Conservation (phyloP, 2,329 filamentous ascomycete species). For the Alternaria hordeiaustralica region DNA sequence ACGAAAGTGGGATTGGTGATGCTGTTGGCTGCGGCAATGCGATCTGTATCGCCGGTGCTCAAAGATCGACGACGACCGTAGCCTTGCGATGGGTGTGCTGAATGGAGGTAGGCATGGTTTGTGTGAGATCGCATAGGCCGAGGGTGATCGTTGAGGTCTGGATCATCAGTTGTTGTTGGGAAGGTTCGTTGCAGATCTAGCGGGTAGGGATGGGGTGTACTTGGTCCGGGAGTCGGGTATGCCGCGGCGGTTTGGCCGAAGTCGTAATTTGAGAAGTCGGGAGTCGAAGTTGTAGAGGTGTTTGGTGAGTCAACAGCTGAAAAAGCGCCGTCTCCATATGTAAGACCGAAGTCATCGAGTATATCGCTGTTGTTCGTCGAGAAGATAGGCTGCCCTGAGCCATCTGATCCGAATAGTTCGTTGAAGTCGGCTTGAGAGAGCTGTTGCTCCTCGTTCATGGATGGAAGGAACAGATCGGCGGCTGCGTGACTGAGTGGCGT, state of each 20-base stretch:
- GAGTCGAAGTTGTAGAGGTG: slow-evolving; percentile 15
- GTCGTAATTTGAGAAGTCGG: slow-evolving; percentile 17
- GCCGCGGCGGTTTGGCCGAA: slow-evolving; percentile 7
- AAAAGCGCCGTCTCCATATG: not conserved
- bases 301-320: slow-evolving; percentile 5
- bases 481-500: slow-evolving; percentile 3
- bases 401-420: slow-evolving; percentile 13
- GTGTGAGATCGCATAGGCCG: slow-evolving; percentile 11
- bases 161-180: not conserved
- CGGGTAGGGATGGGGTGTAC: slow-evolving; percentile 25
- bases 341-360: slow-evolving; percentile 12
- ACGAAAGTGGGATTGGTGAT: slow-evolving; percentile 31
- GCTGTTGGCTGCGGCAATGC: slow-evolving; percentile 5
- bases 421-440: slow-evolving; percentile 18
- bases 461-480: not conserved
- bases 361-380: slow-evolving; percentile 10
- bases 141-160: slow-evolving; percentile 5
- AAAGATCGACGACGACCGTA: slow-evolving; percentile 37
- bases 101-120: slow-evolving; percentile 4
- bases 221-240: slow-evolving; percentile 19
- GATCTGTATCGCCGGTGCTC: slow-evolving; percentile 32
- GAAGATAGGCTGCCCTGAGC: slow-evolving; percentile 3
- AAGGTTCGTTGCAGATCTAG: slow-evolving; percentile 18
- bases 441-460: slow-evolving; percentile 6
- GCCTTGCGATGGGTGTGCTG: slow-evolving; percentile 6